Percentiles rank a stretch among this genome's conserved stretches.
Conservation (phyloP, 768 basidiomycete genomes). For the Lactarius deliciosus region DNA sequence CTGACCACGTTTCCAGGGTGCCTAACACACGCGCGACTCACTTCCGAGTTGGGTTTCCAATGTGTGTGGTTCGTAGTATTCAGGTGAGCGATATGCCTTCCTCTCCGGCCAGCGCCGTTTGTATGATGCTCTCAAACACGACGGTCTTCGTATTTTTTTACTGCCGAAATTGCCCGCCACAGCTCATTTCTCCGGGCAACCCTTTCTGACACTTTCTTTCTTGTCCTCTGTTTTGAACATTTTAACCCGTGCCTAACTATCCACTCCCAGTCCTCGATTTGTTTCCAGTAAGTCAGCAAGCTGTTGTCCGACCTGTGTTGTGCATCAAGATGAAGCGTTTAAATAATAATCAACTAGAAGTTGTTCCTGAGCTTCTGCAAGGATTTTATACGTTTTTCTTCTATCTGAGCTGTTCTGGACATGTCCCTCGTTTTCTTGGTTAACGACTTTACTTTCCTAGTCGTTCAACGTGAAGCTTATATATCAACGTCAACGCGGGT, state of each 20-base stretch:
- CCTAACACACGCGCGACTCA: too few species aligned
- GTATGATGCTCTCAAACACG: slow-evolving; percentile 77
- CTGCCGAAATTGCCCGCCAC: slow-evolving; percentile 93
- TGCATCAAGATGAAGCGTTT: slow-evolving; percentile 44
- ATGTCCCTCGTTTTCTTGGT: not conserved
- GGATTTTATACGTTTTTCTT: slow-evolving; percentile 46
- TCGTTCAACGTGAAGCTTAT: not conserved
- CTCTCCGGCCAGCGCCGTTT: slow-evolving; percentile 20
- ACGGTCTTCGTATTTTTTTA: slow-evolving; percentile 81
- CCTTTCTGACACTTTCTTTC: slow-evolving; percentile 55
- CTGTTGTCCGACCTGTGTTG: too few species aligned
- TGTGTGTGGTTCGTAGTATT: not conserved
- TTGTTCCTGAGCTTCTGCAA: slow-evolving; percentile 78
- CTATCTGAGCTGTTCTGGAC: slow-evolving; percentile 30
- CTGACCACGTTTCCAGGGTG: slow-evolving; percentile 11
- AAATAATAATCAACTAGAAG: slow-evolving; percentile 81
- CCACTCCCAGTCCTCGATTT: not conserved
- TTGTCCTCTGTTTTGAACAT: not conserved
- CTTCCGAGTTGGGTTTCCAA: not conserved
- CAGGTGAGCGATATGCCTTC: not conserved
- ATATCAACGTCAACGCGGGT: not conserved
- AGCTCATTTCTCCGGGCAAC: slow-evolving; percentile 85
- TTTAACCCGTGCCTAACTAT: not conserved
- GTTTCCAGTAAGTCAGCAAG: slow-evolving; percentile 3
- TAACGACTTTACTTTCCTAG: not conserved